Base-by-base conservation (phyloP, 352 stramenopile species). In the Phytopythium mirpurense region DNA sequence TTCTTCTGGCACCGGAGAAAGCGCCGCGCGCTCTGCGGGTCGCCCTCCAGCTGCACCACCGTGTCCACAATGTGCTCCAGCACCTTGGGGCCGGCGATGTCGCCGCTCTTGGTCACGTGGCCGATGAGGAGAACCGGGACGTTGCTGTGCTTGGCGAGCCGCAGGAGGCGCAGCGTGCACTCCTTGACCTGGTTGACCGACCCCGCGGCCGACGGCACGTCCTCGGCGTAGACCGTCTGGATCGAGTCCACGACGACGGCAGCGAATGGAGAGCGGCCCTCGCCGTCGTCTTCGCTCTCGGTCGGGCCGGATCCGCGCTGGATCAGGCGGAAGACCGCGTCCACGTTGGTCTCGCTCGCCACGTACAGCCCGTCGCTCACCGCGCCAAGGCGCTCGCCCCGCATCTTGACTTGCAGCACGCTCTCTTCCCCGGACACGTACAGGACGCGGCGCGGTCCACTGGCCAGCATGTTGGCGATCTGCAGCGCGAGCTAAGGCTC, bases 361-460 rank as follows among this genome's bases (percentile, higher is more conserved):
- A 95, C 84, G 45, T 83, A 93, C 21, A 95, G 62, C 47, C 69
- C 68, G 47, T 88, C 60, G 49, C 68, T 74, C 4, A 88, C 50
- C 0, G 86, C 76, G 16, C 77, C 87, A 26, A 98, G 78, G 1
- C 96, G 73, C 44, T 95, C 70, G 3, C 94, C 95, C 38, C 96
- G 74, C 63, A 96, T 90, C 44, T 95, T 96, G 56, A 99, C 90
- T 68, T 99, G 96, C 34, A 90, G 66, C n/a, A 91, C 72, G 56
- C 93, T 98, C 63, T 99, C 96, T 74, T 99, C 96, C 21, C 96
- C 96, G 2, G 93, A 98, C 5, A 98, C 76, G 62, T 99, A 99
- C 16, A 98, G 74, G 19, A 98, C 93, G 26, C 74, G 72, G 23
- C 81, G 78, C 3, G 51, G 51, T 6, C 59, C 67, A 11, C 48